Evolutionary conservation across 2,329 filamentous ascomycete genomes (phyloP).

Genomic region (Cladosporium sp.): DNA sequence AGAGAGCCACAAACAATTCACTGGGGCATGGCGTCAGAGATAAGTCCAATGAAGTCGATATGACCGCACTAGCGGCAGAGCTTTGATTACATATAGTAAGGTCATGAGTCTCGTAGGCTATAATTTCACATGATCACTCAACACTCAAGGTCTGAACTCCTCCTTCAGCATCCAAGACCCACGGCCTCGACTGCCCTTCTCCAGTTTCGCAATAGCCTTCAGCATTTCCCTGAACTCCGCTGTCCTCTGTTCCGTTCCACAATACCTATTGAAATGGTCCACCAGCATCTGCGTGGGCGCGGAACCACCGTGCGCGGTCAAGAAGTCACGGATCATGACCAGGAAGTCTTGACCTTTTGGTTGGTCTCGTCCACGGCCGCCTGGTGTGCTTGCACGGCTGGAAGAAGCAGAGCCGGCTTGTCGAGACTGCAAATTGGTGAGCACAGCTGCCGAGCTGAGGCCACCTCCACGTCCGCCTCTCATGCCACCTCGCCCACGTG

Average conservation of each 20-base stretch:
- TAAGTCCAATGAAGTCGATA: neutral
- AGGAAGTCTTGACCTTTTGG: conserved; percentile 47
- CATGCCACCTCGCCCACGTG: conserved; percentile 42
- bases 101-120: neutral
- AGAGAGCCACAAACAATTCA: neutral
- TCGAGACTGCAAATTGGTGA: conserved; percentile 45
- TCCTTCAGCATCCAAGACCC: conserved; percentile 62
- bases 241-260: conserved; percentile 66
- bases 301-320: conserved; percentile 73
- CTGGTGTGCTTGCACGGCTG: conserved; percentile 24
- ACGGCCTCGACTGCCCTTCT: conserved; percentile 52
- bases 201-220: conserved; percentile 71
- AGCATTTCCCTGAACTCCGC: conserved; percentile 82
- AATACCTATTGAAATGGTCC: conserved; percentile 84
- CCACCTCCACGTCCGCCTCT: conserved; percentile 38
- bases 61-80: neutral
- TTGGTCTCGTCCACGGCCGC: conserved; percentile 24
- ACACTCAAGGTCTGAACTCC: conserved; percentile 47
- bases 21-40: neutral
- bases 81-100: neutral
- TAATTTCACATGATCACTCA: neutral
- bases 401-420: conserved; percentile 39
- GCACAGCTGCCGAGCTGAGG: conserved; percentile 43
- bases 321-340: conserved; percentile 70
- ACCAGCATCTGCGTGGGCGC: conserved; percentile 83